phyloP scores from a whole-genome alignment of 371 early-diverging fungal genomes.

The Blakeslea trispora region DNA sequence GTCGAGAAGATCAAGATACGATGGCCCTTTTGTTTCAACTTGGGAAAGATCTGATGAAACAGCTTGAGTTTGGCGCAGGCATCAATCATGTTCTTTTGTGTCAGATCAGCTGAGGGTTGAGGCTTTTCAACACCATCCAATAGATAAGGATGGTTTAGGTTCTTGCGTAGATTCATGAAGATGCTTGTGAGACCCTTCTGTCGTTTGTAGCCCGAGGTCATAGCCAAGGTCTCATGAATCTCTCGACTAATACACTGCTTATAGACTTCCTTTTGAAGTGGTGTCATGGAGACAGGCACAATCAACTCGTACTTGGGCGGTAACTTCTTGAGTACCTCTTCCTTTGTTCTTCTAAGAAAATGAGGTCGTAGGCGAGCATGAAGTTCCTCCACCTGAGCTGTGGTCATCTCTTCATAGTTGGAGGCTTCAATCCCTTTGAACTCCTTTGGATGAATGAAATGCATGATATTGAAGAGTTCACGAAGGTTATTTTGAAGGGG shows the following conservation, averaged over 20 bases:
- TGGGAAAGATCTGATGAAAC: constrained; percentile 67
- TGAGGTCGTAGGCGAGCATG: constrained; percentile 70
- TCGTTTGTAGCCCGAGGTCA: constrained; percentile 18
- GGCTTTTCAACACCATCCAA: constrained; percentile 52
- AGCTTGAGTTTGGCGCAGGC: constrained; percentile 72
- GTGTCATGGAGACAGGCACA: constrained; percentile 81
- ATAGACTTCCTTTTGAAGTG: constrained; percentile 80
- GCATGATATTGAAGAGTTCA: constrained; percentile 75
- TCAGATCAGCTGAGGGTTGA: constrained; percentile 33
- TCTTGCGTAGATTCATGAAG: constrained; percentile 73
- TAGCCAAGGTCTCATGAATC: constrained; percentile 49
- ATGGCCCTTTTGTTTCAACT: constrained; percentile 59
- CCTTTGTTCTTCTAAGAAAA: constrained; percentile 91
- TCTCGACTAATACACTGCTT: constrained; percentile 64
- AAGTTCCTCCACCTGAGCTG: constrained; percentile 39
- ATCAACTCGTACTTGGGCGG: constrained; percentile 91
- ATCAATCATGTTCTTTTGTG: constrained; percentile 60
- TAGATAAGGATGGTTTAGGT: constrained; percentile 79
- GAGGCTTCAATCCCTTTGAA: constrained; percentile 56
- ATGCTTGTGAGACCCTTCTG: constrained; percentile 41
- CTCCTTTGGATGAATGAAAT: constrained; percentile 68
- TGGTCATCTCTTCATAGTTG: constrained; percentile 53
- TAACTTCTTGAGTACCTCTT: constrained; percentile 76
- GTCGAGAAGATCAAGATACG: constrained; percentile 78
- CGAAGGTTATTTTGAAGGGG: constrained; percentile 80